Evolutionary conservation across 306 rosid genomes (phyloP).

Genomic region (Carpinus fangiana): DNA sequence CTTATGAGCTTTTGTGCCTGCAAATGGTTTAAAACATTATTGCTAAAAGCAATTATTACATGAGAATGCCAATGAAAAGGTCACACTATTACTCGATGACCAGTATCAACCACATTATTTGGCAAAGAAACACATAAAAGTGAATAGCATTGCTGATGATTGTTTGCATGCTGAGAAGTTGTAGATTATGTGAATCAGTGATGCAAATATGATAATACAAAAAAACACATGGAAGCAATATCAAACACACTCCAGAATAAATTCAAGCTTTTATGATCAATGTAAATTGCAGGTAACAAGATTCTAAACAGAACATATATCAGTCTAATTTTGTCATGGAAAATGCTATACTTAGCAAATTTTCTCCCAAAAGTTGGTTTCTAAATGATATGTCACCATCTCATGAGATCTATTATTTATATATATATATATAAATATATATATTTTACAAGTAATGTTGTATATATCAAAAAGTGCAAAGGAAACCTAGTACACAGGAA

Average conservation of each 20-base stretch:
- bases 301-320: background rate
- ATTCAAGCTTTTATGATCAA: slow-evolving; percentile 3
- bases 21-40: slow-evolving; percentile 24
- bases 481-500: too few species aligned
- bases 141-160: background rate
- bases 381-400: too few species aligned
- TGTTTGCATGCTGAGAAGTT: slow-evolving; percentile 1
- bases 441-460: too few species aligned
- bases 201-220: background rate
- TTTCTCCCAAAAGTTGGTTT: too few species aligned
- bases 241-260: background rate
- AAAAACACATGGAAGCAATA: background rate
- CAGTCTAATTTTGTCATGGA: background rate
- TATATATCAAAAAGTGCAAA: too few species aligned
- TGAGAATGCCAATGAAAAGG: background rate
- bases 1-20: slow-evolving; percentile 85
- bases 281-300: background rate
- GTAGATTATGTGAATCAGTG: background rate
- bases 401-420: too few species aligned
- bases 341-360: too few species aligned
- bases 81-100: background rate
- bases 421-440: too few species aligned
- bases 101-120: slow-evolving; percentile 2
- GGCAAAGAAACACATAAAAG: background rate
- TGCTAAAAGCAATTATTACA: slow-evolving; percentile 2